Conservation (phyloP, 1,139 yeast genomes). For the Lodderomyces elongisporus region DNA sequence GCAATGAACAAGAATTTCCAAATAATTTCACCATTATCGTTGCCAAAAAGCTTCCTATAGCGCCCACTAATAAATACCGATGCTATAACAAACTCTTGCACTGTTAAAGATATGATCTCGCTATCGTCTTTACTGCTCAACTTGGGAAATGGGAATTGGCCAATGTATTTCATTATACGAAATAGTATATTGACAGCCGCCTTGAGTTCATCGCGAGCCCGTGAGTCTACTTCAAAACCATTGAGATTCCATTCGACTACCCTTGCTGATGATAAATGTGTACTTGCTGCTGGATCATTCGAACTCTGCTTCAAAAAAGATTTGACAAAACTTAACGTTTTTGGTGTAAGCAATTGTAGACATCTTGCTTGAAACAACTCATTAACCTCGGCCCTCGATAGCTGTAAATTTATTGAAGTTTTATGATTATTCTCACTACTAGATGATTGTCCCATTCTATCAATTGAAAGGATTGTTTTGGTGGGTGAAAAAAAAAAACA, state of each 20-base stretch:
- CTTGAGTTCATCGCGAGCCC: no score
- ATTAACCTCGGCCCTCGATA: slow-evolving; percentile 17
- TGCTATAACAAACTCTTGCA: slow-evolving; percentile 23
- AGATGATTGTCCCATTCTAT: no score
- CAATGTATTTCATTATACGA: slow-evolving; percentile 22
- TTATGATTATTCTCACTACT: no score
- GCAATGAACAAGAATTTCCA: slow-evolving; percentile 26
- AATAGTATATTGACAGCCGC: not conserved
- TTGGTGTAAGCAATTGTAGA: slow-evolving; percentile 17
- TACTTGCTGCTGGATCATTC: not conserved
- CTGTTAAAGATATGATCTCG: slow-evolving; percentile 13
- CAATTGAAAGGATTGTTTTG: no score
- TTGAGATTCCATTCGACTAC: not conserved
- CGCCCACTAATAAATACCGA: slow-evolving; percentile 24
- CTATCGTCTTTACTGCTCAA: slow-evolving; percentile 9
- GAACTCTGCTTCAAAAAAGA: not conserved
- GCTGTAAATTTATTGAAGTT: no score
- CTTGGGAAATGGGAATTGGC: slow-evolving; percentile 28
- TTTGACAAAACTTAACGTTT: slow-evolving; percentile 17
- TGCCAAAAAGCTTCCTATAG: slow-evolving; percentile 17
- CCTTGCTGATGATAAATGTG: not conserved
- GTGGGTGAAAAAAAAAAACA: no score
- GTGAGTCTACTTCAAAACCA: not conserved
- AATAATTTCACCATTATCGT: no score
- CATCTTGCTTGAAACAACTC: slow-evolving; percentile 20